A percentile compares a stretch with the other conserved stretches of the same genome.
These are phyloP conservation scores for Amesomyces nigricolor DNA, from an alignment of 2,329 filamentous ascomycete species.

Conservation along the genomic window DNA sequence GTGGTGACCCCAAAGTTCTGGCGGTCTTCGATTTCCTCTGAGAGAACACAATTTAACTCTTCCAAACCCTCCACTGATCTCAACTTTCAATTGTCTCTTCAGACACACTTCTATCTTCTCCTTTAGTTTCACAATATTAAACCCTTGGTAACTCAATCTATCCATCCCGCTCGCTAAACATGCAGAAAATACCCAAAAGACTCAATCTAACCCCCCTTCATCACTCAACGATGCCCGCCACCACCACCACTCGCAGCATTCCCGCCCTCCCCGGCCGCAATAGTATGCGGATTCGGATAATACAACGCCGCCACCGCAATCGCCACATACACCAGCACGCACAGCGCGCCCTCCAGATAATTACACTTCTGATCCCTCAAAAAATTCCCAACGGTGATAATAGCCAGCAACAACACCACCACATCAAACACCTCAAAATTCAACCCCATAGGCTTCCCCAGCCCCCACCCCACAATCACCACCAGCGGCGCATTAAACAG, in stretches of 20 bases:
- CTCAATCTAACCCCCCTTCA: not conserved
- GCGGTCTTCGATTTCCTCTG: too few relatives aligned
- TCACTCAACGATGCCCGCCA: not conserved
- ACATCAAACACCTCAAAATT: conserved; percentile 87
- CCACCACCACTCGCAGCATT: not conserved
- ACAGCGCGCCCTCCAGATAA: conserved; percentile 80
- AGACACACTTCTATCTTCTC: too few relatives aligned
- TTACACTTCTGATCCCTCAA: conserved; percentile 83
- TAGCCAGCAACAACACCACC: conserved; percentile 71
- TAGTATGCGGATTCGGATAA: conserved; percentile 43
- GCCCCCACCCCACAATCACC: conserved; percentile 77
- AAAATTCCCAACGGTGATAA: conserved; percentile 83
- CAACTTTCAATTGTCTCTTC: too few relatives aligned
- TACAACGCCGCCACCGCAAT: conserved; percentile 55
- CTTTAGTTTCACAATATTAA: too few relatives aligned
- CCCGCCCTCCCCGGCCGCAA: not conserved
- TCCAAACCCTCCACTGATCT: too few relatives aligned
- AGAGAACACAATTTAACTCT: too few relatives aligned
- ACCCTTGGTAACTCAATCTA: not conserved
- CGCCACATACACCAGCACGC: conserved; percentile 61
- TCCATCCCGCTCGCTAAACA: not conserved
- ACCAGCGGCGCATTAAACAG: conserved; percentile 81
- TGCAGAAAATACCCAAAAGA: not conserved
- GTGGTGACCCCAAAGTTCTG: too few relatives aligned
- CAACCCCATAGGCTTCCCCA: conserved; percentile 65